Percentiles rank a stretch among this genome's conserved stretches.
Conservation (phyloP, 768 basidiomycete species). For the Mycena olivaceomarginata region DNA sequence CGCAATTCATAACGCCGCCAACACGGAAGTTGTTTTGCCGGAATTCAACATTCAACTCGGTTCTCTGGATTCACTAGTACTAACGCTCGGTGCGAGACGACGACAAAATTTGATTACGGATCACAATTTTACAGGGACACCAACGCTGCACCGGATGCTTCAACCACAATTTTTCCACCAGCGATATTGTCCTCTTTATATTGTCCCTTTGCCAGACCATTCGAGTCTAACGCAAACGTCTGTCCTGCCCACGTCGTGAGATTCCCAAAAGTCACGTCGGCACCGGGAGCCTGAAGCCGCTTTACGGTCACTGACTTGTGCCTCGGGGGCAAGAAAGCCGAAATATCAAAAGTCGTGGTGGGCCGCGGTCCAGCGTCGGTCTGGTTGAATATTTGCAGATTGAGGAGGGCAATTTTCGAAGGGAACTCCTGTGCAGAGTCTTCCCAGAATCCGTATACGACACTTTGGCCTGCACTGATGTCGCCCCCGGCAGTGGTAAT, state of each 20-base stretch:
- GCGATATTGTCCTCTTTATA: constrained; percentile 61
- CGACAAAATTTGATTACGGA: too few species aligned
- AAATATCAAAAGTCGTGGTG: constrained; percentile 66
- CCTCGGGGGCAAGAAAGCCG: constrained; percentile 56
- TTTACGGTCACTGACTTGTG: constrained; percentile 59
- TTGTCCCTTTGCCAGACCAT: constrained; percentile 61
- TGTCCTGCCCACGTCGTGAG: constrained; percentile 72
- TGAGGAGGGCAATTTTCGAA: constrained; percentile 68
- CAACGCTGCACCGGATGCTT: constrained; percentile 61
- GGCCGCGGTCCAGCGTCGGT: constrained; percentile 65
- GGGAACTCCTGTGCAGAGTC: constrained; percentile 57
- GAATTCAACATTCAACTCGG: too few species aligned
- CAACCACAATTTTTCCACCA: constrained; percentile 56
- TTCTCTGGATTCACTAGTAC: too few species aligned
- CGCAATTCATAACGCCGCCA: too few species aligned
- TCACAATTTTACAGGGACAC: constrained; percentile 50
- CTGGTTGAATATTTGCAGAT: constrained; percentile 71
- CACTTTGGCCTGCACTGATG: constrained; percentile 66
- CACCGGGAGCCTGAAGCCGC: constrained; percentile 68
- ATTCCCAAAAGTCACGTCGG: constrained; percentile 65
- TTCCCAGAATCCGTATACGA: constrained; percentile 73
- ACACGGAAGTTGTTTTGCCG: too few species aligned
- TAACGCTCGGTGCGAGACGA: too few species aligned
- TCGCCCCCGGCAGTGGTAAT: constrained; percentile 72
- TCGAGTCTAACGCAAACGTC: constrained; percentile 57